Percentiles rank a stretch among this genome's conserved stretches.
These are phyloP conservation scores for Pleurotus ostreatus DNA, from an alignment of 768 basidiomycete species.

Conservation along the genomic window DNA sequence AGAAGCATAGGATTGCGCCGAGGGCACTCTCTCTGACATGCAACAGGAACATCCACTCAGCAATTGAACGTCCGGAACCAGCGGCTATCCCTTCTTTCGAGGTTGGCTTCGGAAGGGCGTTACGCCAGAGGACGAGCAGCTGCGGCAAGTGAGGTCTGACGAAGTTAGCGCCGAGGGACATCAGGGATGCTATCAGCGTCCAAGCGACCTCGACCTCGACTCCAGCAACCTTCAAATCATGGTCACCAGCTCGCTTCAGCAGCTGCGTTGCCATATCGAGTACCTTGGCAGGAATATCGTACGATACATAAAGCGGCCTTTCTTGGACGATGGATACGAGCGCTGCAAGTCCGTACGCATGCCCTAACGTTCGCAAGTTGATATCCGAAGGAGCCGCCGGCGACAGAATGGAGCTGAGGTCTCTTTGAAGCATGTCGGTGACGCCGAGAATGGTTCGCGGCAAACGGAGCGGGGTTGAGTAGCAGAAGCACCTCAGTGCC, in stretches of 20 bases:
- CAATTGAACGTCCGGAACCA: conserved; percentile 55
- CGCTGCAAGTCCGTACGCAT: conserved; percentile 85
- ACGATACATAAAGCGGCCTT: conserved; percentile 90
- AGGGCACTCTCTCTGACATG: conserved; percentile 89
- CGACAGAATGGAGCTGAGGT: conserved; percentile 68
- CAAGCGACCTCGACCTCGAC: conserved; percentile 92
- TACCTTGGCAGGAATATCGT: conserved; percentile 87
- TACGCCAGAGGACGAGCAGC: conserved; percentile 93
- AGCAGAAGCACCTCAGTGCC: conserved; percentile 88
- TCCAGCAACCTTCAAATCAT: conserved; percentile 77
- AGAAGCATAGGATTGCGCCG: conserved; percentile 83
- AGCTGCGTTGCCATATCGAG: conserved; percentile 89
- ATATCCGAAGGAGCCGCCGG: conserved; percentile 73
- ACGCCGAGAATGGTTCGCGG: conserved; percentile 75
- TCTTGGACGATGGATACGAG: conserved; percentile 83
- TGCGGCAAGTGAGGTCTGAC: conserved; percentile 92
- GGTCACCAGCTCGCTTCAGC: conserved; percentile 87
- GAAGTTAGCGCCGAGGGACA: conserved; percentile 91
- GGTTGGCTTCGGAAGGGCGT: conserved; percentile 93
- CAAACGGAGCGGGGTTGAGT: conserved; percentile 80
- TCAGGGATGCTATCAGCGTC: conserved; percentile 85
- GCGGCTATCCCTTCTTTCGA: conserved; percentile 67
- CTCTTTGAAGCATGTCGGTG: conserved; percentile 80
- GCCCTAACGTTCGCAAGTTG: conserved; percentile 71
- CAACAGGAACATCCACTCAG: conserved; percentile 90